Conservation (phyloP, 1,139 yeast species). For the Meyerozyma elateridarum region DNA sequence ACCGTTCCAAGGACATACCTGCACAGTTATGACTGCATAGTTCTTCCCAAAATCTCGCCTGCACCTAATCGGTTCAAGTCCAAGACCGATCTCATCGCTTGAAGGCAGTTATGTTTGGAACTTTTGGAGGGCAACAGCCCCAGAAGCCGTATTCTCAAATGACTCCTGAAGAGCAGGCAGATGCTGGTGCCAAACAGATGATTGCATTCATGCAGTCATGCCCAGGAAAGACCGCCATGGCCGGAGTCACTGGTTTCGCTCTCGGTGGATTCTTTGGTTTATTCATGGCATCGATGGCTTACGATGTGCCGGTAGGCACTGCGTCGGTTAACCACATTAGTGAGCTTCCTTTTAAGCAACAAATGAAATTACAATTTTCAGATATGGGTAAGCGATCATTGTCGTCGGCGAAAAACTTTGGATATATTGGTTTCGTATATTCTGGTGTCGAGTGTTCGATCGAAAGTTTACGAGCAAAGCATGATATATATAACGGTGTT, state of each 20-base stretch:
- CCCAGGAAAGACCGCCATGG: constrained; percentile 88
- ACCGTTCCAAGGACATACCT: no score
- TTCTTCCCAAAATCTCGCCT: no score
- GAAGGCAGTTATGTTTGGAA: constrained; percentile 1
- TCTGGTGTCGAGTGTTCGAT: constrained; percentile 93
- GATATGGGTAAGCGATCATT: constrained; percentile 91
- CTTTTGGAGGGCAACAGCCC: constrained; percentile 6
- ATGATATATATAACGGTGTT: constrained; percentile 88
- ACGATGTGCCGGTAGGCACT: constrained; percentile 73
- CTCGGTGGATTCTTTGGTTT: constrained; percentile 95
- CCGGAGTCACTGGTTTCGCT: constrained; percentile 93
- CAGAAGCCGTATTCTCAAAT: constrained; percentile 56
- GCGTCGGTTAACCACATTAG: constrained; percentile 54
- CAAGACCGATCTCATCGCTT: no score
- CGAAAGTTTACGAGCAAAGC: constrained; percentile 83
- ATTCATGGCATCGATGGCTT: constrained; percentile 92
- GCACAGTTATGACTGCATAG: no score
- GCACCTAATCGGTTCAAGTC: no score
- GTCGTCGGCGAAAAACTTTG: constrained; percentile 89
- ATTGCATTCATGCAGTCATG: constrained; percentile 85
- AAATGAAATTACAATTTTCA: constrained; percentile 82
- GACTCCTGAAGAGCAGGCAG: constrained; percentile 92
- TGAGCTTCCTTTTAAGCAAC: constrained; percentile 87
- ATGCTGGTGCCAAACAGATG: constrained; percentile 83
- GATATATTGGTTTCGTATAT: constrained; percentile 88